Evolutionary conservation across 1,284 basidiomycete species (phyloP).

Genomic region (Marasmius sp.): DNA sequence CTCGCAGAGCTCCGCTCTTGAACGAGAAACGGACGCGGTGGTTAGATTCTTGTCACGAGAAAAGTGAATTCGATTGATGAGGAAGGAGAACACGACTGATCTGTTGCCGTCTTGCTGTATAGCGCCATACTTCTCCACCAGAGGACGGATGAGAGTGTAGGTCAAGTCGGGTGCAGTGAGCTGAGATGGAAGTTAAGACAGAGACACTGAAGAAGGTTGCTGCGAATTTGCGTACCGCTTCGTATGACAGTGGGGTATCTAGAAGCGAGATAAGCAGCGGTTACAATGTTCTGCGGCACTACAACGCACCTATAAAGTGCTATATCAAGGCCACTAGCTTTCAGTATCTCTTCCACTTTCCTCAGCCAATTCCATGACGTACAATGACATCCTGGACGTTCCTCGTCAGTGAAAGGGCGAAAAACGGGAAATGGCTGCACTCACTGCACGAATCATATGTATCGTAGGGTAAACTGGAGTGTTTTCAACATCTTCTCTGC

Average conservation of each 20-base stretch:
- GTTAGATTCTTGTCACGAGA: conserved; percentile 69
- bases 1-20: conserved; percentile 84
- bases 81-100: conserved; percentile 83
- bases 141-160: conserved; percentile 79
- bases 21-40: conserved; percentile 66
- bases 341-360: not conserved
- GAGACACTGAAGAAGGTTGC: not conserved
- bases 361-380: conserved; percentile 17
- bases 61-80: conserved; percentile 89
- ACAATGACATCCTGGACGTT: conserved; percentile 58
- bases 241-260: conserved; percentile 79
- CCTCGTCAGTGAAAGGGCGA: conserved; percentile 11
- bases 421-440: conserved; percentile 16
- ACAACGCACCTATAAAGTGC: conserved; percentile 60
- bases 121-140: conserved; percentile 70
- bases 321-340: conserved; percentile 22
- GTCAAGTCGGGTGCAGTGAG: conserved; percentile 82
- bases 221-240: conserved; percentile 48
- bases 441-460: conserved; percentile 62
- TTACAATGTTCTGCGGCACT: not conserved
- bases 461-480: conserved; percentile 74
- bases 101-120: conserved; percentile 67
- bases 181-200: conserved; percentile 34
- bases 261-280: conserved; percentile 13
- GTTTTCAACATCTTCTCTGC: conserved; percentile 45